Evolutionary conservation across 2,329 filamentous ascomycete genomes (phyloP).

Genomic region (Apiospora marii): DNA sequence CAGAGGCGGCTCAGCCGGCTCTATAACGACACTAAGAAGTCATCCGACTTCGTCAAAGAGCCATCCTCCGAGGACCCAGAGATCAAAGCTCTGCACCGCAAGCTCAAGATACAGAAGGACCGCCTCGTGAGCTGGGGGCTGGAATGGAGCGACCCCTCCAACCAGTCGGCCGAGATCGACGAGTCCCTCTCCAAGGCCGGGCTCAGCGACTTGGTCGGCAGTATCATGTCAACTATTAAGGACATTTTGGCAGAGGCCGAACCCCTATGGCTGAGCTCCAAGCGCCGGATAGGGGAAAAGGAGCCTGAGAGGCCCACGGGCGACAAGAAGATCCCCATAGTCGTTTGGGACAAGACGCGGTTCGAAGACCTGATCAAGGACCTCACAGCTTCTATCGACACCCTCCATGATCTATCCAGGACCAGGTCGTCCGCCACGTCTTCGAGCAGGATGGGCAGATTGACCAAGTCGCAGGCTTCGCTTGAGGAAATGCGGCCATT

Average conservation of each 20-base stretch:
- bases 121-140: slow-evolving; percentile 81
- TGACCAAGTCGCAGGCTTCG: slow-evolving; percentile 46
- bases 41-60: slow-evolving; percentile 75
- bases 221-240: slow-evolving; percentile 79
- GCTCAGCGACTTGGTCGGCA: slow-evolving; percentile 78
- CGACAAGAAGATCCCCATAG: slow-evolving; percentile 63
- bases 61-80: slow-evolving; percentile 72
- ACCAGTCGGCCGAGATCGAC: slow-evolving; percentile 74
- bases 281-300: slow-evolving; percentile 50
- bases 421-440: slow-evolving; percentile 61
- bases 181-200: slow-evolving; percentile 76
- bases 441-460: slow-evolving; percentile 43
- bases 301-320: slow-evolving; percentile 46
- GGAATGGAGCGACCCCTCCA: slow-evolving; percentile 77
- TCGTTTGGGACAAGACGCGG: slow-evolving; percentile 73
- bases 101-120: slow-evolving; percentile 82
- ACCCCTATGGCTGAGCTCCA: slow-evolving; percentile 71
- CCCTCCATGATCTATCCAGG: slow-evolving; percentile 77
- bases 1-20: slow-evolving; percentile 73
- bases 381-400: slow-evolving; percentile 80
- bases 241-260: slow-evolving; percentile 81
- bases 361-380: slow-evolving; percentile 80
- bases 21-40: slow-evolving; percentile 83
- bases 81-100: slow-evolving; percentile 75
- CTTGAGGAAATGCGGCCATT: slow-evolving; percentile 59